A percentile compares a stretch with the other conserved stretches of the same genome.
Conservation (phyloP, 2,329 filamentous ascomycete genomes). For the Aureobasidium uvarum region DNA sequence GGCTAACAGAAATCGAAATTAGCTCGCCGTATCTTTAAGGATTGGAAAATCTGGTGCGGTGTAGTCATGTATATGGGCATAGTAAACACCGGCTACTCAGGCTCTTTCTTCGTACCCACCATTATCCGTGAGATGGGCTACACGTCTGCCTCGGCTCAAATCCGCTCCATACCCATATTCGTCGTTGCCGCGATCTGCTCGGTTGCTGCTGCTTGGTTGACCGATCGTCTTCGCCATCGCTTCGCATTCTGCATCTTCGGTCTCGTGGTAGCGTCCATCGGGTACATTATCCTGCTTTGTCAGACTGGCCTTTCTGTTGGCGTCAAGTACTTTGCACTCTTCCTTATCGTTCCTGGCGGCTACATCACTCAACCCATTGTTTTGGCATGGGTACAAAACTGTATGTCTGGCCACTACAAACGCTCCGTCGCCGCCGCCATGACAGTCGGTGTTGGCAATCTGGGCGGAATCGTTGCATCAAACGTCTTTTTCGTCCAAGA, state of each 20-base stretch:
- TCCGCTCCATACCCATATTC: conserved; percentile 43
- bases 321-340: conserved; percentile 56
- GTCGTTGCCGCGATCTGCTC: conserved; percentile 43
- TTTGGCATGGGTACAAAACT: conserved; percentile 58
- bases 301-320: conserved; percentile 45
- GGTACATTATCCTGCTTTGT: conserved; percentile 56
- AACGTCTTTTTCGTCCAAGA: conserved; percentile 53
- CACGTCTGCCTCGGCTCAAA: conserved; percentile 41
- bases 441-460: conserved; percentile 53
- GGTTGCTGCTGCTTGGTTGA: conserved; percentile 47
- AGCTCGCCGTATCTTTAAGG: conserved; percentile 44
- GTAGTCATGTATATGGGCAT: conserved; percentile 38
- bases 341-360: conserved; percentile 54
- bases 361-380: conserved; percentile 57
- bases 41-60: conserved; percentile 50
- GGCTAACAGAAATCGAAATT: neutral
- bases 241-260: conserved; percentile 57
- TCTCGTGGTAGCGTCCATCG: conserved; percentile 51
- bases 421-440: conserved; percentile 55
- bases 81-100: conserved; percentile 50
- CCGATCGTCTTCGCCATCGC: conserved; percentile 53
- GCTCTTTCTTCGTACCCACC: conserved; percentile 44
- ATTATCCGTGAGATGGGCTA: conserved; percentile 46
- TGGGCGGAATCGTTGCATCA: conserved; percentile 51
- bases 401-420: conserved; percentile 59